Evolutionary conservation across 768 basidiomycete species (phyloP).

Genomic region (Podaxis pistillaris): DNA sequence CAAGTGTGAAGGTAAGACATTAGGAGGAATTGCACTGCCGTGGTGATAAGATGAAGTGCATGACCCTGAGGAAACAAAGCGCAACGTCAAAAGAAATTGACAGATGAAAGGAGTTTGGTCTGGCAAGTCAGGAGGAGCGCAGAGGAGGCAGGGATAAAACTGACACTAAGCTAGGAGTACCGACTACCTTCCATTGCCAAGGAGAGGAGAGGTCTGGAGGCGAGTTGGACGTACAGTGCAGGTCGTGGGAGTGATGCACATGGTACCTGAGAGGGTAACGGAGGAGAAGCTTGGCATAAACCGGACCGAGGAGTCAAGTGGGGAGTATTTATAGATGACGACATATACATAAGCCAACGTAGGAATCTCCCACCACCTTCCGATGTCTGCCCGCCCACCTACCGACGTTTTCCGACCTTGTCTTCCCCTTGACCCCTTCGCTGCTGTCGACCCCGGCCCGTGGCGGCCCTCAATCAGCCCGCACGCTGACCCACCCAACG

Average conservation of each 20-base stretch:
- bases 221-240: not conserved
- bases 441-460: slow-evolving; percentile 21
- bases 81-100: not conserved
- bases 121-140: not conserved
- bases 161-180: not conserved
- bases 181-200: not conserved
- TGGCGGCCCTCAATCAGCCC: slow-evolving; percentile 23
- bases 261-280: not conserved
- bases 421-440: slow-evolving; percentile 37
- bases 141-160: not conserved
- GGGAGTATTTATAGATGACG: not conserved
- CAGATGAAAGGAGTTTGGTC: not conserved
- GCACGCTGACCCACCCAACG: slow-evolving; percentile 21
- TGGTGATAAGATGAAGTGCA: not conserved
- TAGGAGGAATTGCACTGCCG: not conserved
- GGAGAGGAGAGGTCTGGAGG: not conserved
- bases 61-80: not conserved
- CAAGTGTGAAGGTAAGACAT: not conserved
- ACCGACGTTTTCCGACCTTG: slow-evolving; percentile 34
- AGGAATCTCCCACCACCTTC: not conserved
- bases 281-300: not conserved
- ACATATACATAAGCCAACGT: not conserved
- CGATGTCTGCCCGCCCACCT: slow-evolving; percentile 2
- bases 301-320: not conserved
- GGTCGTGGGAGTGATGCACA: not conserved